Base-by-base conservation (phyloP, 768 basidiomycete species). In the Hypholoma fasciculare region DNA sequence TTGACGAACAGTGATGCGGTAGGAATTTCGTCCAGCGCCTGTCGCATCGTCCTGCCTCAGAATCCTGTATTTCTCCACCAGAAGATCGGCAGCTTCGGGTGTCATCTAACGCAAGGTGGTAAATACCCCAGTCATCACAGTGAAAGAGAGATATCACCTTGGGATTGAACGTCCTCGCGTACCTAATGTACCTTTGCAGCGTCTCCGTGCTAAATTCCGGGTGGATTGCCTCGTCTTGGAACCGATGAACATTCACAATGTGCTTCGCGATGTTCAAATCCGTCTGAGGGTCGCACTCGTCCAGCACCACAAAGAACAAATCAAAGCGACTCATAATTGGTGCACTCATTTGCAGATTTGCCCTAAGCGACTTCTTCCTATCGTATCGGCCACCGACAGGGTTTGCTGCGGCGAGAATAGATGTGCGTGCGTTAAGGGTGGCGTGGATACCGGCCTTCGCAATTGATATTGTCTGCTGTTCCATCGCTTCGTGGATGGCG, bases 261-360 rank as follows among this genome's bases (percentile, higher is more conserved):
- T 99, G 97, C 71, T 86, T 87, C 38, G 97, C 97, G 62, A 99
- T 91, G 68, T 94, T 93, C 68, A 93, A 72, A 67, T 99, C 97
- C 59, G 88, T 91, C 71, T 84, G 89, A 70, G 94, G 91, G 69
- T 98, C 88, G 73, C 96, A 98, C 67, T 99, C 96, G 66, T 99
- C 97, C 52, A 99, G 81, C 11, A 99, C 94, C 54, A 99, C 93
- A 69, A 98, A 99, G 80, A 98, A 98, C 63, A 99, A 69, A 72
- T 99, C 97, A 64, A 94, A 99, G 59, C 97, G 87, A 74, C 94
- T 96, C 96, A 99, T 98, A 74, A 99, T 98, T 1, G 97, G 97
- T 0, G 96, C 90, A 52, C 90, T 94, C 97, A 99, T 98, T 59
- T 92, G 92, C 36, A 99, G 87, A 72, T 99, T 99, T 3, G 90